Percentiles rank a stretch among this genome's conserved stretches.
phyloP scores from a whole-genome alignment of 1,284 basidiomycete species.

The Melampsora americana region DNA sequence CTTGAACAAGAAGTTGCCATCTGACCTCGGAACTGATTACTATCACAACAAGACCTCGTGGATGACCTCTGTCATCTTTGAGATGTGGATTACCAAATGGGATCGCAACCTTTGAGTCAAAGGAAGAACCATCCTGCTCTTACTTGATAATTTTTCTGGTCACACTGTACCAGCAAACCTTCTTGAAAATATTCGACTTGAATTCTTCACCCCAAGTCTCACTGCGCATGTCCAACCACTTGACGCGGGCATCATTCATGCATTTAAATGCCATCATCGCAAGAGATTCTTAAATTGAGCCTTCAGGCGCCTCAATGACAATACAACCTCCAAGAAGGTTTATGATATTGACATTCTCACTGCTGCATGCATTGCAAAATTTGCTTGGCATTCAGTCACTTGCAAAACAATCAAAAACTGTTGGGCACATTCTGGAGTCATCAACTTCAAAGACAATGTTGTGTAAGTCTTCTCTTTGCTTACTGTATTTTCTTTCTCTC shows the following conservation, averaged over 20 bases:
- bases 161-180: constrained; percentile 17
- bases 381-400: too few relatives aligned
- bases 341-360: too few relatives aligned
- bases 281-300: too few relatives aligned
- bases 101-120: neutral
- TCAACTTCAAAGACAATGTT: too few relatives aligned
- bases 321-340: too few relatives aligned
- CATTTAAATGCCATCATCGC: neutral
- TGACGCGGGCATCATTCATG: neutral
- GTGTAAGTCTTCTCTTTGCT: too few relatives aligned
- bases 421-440: constrained; percentile 6
- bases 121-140: constrained; percentile 6
- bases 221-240: neutral
- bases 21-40: constrained; percentile 5
- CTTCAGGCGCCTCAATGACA: too few relatives aligned
- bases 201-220: neutral
- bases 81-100: neutral
- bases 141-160: constrained; percentile 44
- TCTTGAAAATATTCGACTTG: neutral
- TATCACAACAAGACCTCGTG: constrained; percentile 7
- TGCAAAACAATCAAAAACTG: neutral
- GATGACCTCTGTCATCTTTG: constrained; percentile 24
- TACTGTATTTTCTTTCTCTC: too few relatives aligned
- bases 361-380: too few relatives aligned
- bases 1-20: constrained; percentile 12